Evolutionary conservation across 2,329 filamentous ascomycete species (phyloP).

Genomic region (Didymosphaeria variabile): DNA sequence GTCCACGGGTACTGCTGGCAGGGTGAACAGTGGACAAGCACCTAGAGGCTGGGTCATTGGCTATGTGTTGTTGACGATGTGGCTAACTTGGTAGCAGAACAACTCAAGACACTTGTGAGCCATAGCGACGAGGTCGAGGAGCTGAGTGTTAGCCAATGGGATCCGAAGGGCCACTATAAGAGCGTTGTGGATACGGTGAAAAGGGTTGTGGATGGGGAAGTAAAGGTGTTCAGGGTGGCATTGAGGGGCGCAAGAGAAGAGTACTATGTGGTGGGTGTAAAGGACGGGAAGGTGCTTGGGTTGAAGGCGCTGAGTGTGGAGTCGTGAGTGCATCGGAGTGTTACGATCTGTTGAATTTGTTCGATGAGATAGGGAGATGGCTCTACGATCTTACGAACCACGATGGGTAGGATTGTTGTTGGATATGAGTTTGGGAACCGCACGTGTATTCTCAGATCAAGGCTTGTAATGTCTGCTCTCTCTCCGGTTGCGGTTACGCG

Average conservation of each 20-base stretch:
- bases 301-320: conserved; percentile 82
- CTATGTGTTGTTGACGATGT: too few relatives aligned
- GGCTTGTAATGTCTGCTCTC: too few relatives aligned
- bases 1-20: too few relatives aligned
- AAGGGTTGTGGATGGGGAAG: conserved; percentile 70
- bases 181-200: conserved; percentile 74
- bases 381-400: too few relatives aligned
- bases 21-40: too few relatives aligned
- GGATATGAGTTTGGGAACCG: too few relatives aligned
- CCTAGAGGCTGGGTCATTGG: too few relatives aligned
- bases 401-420: too few relatives aligned
- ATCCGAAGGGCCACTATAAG: conserved; percentile 74
- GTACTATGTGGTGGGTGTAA: conserved; percentile 79
- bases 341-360: background rate
- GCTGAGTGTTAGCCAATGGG: conserved; percentile 75
- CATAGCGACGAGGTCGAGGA: conserved; percentile 69
- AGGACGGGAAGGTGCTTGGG: conserved; percentile 73
- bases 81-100: conserved; percentile 58
- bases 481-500: too few relatives aligned
- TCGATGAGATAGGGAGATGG: background rate
- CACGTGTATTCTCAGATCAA: too few relatives aligned
- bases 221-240: conserved; percentile 77
- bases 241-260: conserved; percentile 71
- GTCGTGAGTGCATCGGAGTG: conserved; percentile 40
- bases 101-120: conserved; percentile 74